Evolutionary conservation across 1,284 basidiomycete genomes (phyloP), one percentile per base, ranked within the genome.

Genomic region (Ceratobasidium sp.): DNA sequence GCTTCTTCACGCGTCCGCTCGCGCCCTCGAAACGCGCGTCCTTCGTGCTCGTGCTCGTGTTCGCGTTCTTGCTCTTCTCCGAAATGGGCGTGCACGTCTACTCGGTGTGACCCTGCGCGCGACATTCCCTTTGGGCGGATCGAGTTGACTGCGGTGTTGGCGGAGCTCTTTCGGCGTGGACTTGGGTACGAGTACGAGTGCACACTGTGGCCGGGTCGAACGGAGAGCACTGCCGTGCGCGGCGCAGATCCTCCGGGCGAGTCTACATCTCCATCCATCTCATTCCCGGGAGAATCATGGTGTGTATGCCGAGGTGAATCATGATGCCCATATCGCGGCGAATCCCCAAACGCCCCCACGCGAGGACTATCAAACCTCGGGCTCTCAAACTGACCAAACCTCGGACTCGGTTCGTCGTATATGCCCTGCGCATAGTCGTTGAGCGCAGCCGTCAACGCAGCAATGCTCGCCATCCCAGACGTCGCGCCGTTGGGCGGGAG

Each of bases 181-280:
- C 40, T 56, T 19, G 62, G 65, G 32, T 76, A 68, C 54, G 64
- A 66, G 37, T 76, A 37, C 32, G 56, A 37, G 52, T 59, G 51
- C 69, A n/a, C 1, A 6, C 13, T 80, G 88, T 89, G 5, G 88
- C 87, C 5, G 90, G 89, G 85, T 93, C 93, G 69, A 22, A 64
- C 17, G 17, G 69, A 71, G 19, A 59, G 17, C 0, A 71, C 56
- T 3, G 69, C 69, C 40, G 69, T 71, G 6, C 69, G 52, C 4
- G 69, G 69, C 9, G 37, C 69, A 19, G 61, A 64, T 3, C 43
- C 61, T 17, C 7, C 43, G 15, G 37, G 37, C 2, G 40, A 44
- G 8, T 64, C 61, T 37, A 44, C 40, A 9, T 64, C 61, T 1
- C n/a, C 19, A 22, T 64, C 40, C 37, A 64, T 43, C 17, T 64